Base-by-base conservation (phyloP, 768 basidiomycete genomes). In the Podaxis rugospora region DNA sequence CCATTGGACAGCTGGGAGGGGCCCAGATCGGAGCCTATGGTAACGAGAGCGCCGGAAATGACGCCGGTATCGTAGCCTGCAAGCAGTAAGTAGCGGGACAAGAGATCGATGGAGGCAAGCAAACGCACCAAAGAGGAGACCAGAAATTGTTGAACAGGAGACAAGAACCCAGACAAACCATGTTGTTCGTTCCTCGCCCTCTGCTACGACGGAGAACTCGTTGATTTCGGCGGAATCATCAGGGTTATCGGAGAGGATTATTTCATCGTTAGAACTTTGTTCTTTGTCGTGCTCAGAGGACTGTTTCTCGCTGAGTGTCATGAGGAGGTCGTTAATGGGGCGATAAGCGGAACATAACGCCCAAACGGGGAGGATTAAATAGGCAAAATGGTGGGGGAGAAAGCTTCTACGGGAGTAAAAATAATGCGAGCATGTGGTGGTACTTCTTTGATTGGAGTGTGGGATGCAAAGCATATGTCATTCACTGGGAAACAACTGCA, bases 151-250 rank as follows among this genome's bases (percentile, higher is more conserved):
- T n/a, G 86, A 86, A 62, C 86, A 85, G 55, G 80, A 70, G 13
- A 92, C 90, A 44, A 93, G 79, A n/a, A 86, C 74, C 88, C 89
- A 90, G 1, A 92, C 83, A 64, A 91, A 91, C 79, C 81, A 83
- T 0, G 88, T 88, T 23, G 85, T 86, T 62, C 72, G 74, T 61
- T 87, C 86, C 61, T 88, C 87, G 11, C 85, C 86, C 65, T 88
- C 87, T 16, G 82, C 83, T 9, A 85, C 80, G 5, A 85, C 82
- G 0, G 80, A 76, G 57, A 83, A 68, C 64, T 87, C 86, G 53
- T 83, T 84, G 50, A 87, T 83, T 64, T 85, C 84, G 23, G 81
- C 84, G 4, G 72, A 72, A 55, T 75, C 73, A n/a, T 55, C 54
- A 32, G 32, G 32, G 32, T 32, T 32, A 32, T 32, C 32, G 32